These are phyloP conservation scores for Huiozyma naganishii DNA, from an alignment of 805 yeast species.

Conservation along the genomic window DNA sequence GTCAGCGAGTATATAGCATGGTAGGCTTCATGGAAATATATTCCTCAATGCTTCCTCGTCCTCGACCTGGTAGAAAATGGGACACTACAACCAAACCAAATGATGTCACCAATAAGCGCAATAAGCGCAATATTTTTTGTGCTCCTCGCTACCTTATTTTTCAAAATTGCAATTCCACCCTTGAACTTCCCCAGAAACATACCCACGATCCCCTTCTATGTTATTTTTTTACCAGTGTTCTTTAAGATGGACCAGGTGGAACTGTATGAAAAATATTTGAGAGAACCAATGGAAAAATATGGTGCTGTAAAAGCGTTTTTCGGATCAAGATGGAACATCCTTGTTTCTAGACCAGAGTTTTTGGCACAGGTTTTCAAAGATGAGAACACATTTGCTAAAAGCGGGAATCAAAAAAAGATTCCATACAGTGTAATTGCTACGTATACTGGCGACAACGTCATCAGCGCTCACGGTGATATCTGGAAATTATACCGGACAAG, in stretches of 20 bases:
- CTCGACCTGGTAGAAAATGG: no score
- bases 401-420: constrained; percentile 50
- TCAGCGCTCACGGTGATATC: constrained; percentile 43
- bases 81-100: no score
- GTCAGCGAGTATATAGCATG: no score
- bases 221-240: constrained; percentile 37
- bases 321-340: constrained; percentile 51
- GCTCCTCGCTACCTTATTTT: background rate
- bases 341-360: constrained; percentile 39
- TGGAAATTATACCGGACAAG: constrained; percentile 42
- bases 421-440: constrained; percentile 43
- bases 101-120: no score
- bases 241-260: constrained; percentile 39
- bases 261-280: constrained; percentile 34
- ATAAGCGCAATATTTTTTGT: background rate
- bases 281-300: constrained; percentile 35
- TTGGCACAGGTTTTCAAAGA: constrained; percentile 37
- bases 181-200: constrained; percentile 39
- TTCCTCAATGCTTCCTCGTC: no score
- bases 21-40: no score
- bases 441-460: constrained; percentile 51
- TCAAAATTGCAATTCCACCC: constrained; percentile 34
- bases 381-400: constrained; percentile 42
- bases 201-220: constrained; percentile 55
- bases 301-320: constrained; percentile 53